These are phyloP conservation scores for Eurotiales sp. DNA, from an alignment of 2,329 filamentous ascomycete genomes.

Conservation along the genomic window DNA sequence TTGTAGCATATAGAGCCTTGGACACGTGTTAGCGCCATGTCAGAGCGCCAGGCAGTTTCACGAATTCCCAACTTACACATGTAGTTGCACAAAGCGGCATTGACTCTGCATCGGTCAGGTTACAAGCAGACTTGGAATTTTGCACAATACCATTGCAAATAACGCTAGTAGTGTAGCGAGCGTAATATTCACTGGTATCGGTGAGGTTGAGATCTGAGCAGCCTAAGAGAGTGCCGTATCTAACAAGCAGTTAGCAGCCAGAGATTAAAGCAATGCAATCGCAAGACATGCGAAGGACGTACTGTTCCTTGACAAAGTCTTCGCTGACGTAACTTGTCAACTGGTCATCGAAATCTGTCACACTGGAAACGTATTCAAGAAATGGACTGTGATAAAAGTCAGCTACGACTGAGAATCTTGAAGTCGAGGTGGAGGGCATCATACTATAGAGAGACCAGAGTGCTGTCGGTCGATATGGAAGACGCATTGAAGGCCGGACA, in stretches of 20 bases:
- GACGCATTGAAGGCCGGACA: conserved; percentile 71
- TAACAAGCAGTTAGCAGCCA: conserved; percentile 46
- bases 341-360: conserved; percentile 70
- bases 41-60: too few relatives aligned
- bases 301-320: conserved; percentile 76
- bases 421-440: conserved; percentile 27
- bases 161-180: conserved; percentile 85
- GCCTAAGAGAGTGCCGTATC: conserved; percentile 77
- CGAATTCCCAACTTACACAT: conserved; percentile 73
- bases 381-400: conserved; percentile 64
- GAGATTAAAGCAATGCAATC: not conserved
- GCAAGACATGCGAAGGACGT: conserved; percentile 30
- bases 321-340: conserved; percentile 69
- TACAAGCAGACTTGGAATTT: conserved; percentile 71
- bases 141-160: conserved; percentile 94
- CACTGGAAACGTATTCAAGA: conserved; percentile 73
- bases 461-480: conserved; percentile 61
- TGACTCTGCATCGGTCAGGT: conserved; percentile 60
- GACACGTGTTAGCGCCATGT: conserved; percentile 17
- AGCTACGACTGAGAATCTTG: conserved; percentile 16
- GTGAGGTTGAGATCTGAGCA: conserved; percentile 73
- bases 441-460: conserved; percentile 62
- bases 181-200: conserved; percentile 79
- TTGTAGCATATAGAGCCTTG: conserved; percentile 77
- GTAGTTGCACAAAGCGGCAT: conserved; percentile 82